Conservation (phyloP, 768 basidiomycete species). For the Termitomyces sp. region DNA sequence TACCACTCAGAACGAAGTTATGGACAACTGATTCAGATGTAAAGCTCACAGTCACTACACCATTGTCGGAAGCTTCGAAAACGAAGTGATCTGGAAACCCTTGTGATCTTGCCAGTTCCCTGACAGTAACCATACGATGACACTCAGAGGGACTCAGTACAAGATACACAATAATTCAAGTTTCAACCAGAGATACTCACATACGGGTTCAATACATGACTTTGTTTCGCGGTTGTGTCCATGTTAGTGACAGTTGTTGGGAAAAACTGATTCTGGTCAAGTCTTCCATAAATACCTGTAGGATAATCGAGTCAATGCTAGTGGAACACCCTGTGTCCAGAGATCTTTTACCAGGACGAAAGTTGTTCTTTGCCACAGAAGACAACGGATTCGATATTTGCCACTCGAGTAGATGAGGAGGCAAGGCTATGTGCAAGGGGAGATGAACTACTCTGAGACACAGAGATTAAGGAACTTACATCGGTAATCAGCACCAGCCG, state of each 20-base stretch:
- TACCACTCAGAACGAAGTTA: constrained; percentile 3
- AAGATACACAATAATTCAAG: background rate
- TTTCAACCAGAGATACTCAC: constrained; percentile 34
- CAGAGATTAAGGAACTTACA: constrained; percentile 32
- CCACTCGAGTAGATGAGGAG: constrained; percentile 53
- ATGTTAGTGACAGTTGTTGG: constrained; percentile 78
- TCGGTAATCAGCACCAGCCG: constrained; percentile 61
- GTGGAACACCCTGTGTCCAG: background rate
- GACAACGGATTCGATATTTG: constrained; percentile 60
- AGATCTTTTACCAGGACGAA: constrained; percentile 42
- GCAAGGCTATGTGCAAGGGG: constrained; percentile 35
- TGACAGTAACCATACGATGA: constrained; percentile 67
- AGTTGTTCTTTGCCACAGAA: constrained; percentile 50
- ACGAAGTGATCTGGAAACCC: constrained; percentile 77
- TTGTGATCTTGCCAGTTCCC: constrained; percentile 78
- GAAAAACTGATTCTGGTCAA: constrained; percentile 57
- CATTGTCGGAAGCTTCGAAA: constrained; percentile 52
- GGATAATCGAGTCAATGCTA: background rate
- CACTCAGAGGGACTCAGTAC: constrained; percentile 40
- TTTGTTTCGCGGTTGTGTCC: constrained; percentile 77
- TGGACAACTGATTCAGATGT: background rate
- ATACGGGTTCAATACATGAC: constrained; percentile 63
- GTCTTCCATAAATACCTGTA: constrained; percentile 52
- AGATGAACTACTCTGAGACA: too few species aligned
- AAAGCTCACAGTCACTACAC: constrained; percentile 57